These are phyloP conservation scores for Verbena officinalis DNA, from an alignment of 257 asterid genomes.

Conservation along the genomic window DNA sequence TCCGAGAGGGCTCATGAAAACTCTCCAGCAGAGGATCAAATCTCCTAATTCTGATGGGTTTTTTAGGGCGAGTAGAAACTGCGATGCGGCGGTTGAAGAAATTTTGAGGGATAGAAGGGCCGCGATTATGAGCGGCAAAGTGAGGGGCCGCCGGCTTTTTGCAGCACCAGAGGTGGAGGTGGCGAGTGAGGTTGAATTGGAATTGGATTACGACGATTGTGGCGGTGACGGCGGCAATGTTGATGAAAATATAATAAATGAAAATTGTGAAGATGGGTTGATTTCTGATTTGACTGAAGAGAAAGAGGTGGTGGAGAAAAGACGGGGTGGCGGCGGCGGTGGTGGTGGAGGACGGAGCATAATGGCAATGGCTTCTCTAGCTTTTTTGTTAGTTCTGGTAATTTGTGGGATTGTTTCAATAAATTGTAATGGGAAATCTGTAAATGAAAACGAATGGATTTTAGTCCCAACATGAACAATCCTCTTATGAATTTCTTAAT, in stretches of 20 bases:
- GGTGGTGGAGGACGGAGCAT: conserved; percentile 28
- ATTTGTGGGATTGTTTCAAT: conserved; percentile 26
- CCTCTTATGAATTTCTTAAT: neutral
- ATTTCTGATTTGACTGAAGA: neutral
- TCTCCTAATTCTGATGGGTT: conserved; percentile 24
- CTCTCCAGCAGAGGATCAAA: conserved; percentile 28
- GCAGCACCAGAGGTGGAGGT: conserved; percentile 2
- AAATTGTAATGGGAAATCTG: conserved; percentile 27
- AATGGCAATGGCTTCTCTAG: conserved; percentile 34
- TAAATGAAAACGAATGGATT: conserved; percentile 27
- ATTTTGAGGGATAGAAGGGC: conserved; percentile 40
- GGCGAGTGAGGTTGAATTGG: conserved; percentile 18
- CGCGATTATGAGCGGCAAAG: conserved; percentile 39
- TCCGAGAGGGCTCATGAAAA: conserved; percentile 37
- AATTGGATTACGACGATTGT: conserved; percentile 5
- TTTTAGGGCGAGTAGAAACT: conserved; percentile 24
- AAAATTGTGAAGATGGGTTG: neutral
- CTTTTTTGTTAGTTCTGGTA: conserved; percentile 21
- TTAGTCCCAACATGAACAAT: conserved; percentile 36
- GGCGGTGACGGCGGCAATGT: neutral
- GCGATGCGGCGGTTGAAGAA: conserved; percentile 39
- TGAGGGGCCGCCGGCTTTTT: conserved; percentile 46
- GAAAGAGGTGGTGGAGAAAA: conserved; percentile 18
- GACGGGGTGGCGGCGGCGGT: conserved; percentile 16
- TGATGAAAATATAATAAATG: neutral